Evolutionary conservation across 352 stramenopile genomes (phyloP), one percentile per base, ranked within the genome.

Genomic region (Phytophthora pisi): DNA sequence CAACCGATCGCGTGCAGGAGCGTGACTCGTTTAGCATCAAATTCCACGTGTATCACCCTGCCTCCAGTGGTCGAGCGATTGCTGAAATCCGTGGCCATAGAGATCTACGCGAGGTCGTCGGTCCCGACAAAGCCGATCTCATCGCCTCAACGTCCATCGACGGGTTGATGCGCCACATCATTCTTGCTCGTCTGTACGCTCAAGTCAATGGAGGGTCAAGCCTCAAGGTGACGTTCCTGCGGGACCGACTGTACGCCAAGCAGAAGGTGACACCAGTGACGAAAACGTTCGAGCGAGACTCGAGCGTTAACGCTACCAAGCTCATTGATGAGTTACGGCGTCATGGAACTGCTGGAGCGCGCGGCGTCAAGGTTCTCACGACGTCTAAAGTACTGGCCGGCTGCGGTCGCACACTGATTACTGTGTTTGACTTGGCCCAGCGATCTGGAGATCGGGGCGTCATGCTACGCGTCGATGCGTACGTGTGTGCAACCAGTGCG

Each of bases 261-360:
- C 75, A 90, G 42, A 93, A 93, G 51, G 70, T 49, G 3, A 93
- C 85, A 0, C 85, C 85, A 36, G 70, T 90, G 16, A 77, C 80
- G 16, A 51, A 70, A 24, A 64, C 28, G 3, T 67, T 79, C 6
- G 50, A 68, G 3, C 50, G 42, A 4, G 85, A 93, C 46, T 31
- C 62, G 0, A 40, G 40, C 9, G 51, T 49, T 0, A 93, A 93
- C 46, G 70, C 62, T 4, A 47, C 42, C 7, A 93, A 92, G 38
- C 66, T 93, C 7, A 92, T 93, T 45, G 80, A 90, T 38, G 66
- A 72, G 15, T 47, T 47, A 24, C 63, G 57, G 36, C 63, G 50
- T 13, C 64, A 47, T 43, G 67, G 62, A 64, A 38, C 26, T 50
- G 73, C 72, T 28, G 57, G 45, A 0, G 75, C 81, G 10, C 81